Evolutionary conservation across 352 stramenopile species (phyloP).

Genomic region (Aphanomyces cochlioides): DNA sequence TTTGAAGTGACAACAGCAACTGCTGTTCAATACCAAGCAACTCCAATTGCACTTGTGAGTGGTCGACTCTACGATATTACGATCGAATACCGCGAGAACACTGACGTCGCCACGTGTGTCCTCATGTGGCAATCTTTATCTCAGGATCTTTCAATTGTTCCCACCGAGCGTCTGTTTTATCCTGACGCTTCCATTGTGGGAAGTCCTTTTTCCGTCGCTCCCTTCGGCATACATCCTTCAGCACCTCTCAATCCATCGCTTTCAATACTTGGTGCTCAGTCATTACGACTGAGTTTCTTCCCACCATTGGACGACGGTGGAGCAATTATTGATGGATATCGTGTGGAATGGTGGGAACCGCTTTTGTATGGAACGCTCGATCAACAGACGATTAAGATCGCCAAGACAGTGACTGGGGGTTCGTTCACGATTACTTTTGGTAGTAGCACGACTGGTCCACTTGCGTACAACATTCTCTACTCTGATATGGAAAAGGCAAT

Average conservation of each 20-base stretch:
- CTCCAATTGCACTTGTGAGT: conserved; percentile 41
- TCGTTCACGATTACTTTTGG: conserved; percentile 79
- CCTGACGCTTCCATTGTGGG: conserved; percentile 49
- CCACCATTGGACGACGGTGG: conserved; percentile 83
- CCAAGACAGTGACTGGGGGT: conserved; percentile 63
- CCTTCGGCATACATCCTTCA: conserved; percentile 52
- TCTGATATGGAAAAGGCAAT: conserved; percentile 76
- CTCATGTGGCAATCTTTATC: conserved; percentile 87
- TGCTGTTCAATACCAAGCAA: conserved; percentile 24
- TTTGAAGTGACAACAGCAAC: conserved; percentile 55
- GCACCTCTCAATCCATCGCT: conserved; percentile 44
- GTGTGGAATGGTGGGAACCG: conserved; percentile 85
- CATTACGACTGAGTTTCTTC: conserved; percentile 83
- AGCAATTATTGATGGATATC: conserved; percentile 71
- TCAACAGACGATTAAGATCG: conserved; percentile 84
- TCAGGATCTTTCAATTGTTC: conserved; percentile 85
- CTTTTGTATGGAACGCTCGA: conserved; percentile 36
- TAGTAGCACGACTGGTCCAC: conserved; percentile 45
- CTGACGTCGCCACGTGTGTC: conserved; percentile 70
- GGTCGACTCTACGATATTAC: conserved; percentile 81
- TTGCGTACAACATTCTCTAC: conserved; percentile 52
- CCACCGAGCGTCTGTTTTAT: conserved; percentile 83
- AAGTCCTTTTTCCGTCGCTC: conserved; percentile 63
- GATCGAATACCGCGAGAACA: conserved; percentile 93
- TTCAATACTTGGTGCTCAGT: conserved; percentile 45